Evolutionary conservation across 352 stramenopile genomes (phyloP).

Genomic region (Stramenopiles sp.): DNA sequence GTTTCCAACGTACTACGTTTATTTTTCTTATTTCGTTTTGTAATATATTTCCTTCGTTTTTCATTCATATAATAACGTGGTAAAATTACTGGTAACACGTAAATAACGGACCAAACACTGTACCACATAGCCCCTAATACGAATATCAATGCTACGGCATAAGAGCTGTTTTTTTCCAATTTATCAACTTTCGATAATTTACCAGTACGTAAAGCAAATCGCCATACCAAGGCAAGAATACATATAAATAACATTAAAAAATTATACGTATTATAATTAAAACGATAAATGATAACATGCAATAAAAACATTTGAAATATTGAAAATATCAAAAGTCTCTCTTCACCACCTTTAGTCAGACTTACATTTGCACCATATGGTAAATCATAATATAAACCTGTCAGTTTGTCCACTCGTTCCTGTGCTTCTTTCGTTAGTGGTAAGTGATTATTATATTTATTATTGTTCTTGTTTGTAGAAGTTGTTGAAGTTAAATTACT

Average conservation of each 20-base stretch:
- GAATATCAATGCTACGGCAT: neutral
- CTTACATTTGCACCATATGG: neutral
- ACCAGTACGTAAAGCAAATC: neutral
- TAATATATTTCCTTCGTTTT: neutral
- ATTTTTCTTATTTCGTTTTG: neutral
- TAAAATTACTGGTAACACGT: neutral
- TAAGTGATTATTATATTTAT: neutral
- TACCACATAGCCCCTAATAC: neutral
- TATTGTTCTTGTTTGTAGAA: neutral
- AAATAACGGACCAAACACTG: neutral
- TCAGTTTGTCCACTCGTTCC: neutral
- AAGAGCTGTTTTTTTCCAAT: neutral
- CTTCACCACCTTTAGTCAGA: neutral
- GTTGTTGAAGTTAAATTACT: neutral
- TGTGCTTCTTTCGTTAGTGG: neutral
- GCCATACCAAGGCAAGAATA: neutral
- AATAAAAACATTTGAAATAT: neutral
- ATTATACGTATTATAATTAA: neutral
- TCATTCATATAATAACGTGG: neutral
- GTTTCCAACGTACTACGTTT: neutral
- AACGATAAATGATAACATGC: constrained; percentile 7
- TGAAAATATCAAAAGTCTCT: neutral
- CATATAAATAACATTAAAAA: neutral
- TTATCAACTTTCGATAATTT: neutral
- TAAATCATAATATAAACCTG: neutral